Percentiles rank a stretch among this genome's conserved stretches.
Evolutionary conservation across 495 filamentous ascomycete species (phyloP).

Genomic region (Jackrogersella minutella): DNA sequence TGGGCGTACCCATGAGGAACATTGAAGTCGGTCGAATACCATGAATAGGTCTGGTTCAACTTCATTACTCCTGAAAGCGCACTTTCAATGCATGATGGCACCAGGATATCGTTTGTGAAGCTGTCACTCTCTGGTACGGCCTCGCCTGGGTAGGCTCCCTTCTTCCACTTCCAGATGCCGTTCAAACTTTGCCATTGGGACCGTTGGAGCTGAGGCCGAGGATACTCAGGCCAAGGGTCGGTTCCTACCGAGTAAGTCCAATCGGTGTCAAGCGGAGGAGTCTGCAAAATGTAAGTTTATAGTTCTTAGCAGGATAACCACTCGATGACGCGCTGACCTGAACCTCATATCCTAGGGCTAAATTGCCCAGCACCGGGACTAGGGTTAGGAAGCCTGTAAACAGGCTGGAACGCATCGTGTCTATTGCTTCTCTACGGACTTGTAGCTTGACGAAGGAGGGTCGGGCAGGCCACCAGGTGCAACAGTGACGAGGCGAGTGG

Average conservation of each 20-base stretch:
- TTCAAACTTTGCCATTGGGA: conserved; percentile 69
- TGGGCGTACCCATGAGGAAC: conserved; percentile 58
- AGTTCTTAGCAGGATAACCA: not conserved
- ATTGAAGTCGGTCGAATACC: conserved; percentile 66
- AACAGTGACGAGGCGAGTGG: conserved; percentile 1
- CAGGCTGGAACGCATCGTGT: conserved; percentile 24
- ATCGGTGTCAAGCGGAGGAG: conserved; percentile 62
- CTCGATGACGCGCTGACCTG: conserved; percentile 29
- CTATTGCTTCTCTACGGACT: conserved; percentile 19
- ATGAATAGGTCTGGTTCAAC: conserved; percentile 59
- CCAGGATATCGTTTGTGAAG: conserved; percentile 59
- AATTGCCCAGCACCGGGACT: conserved; percentile 20
- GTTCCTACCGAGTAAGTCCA: conserved; percentile 71
- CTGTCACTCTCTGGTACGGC: conserved; percentile 32
- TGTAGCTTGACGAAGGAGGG: conserved; percentile 3
- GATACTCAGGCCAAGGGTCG: conserved; percentile 73
- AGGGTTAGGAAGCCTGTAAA: conserved; percentile 27
- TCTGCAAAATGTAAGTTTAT: conserved; percentile 24
- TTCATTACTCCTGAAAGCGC: conserved; percentile 61
- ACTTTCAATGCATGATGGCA: conserved; percentile 71
- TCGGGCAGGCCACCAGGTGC: conserved; percentile 11
- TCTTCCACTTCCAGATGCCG: conserved; percentile 71
- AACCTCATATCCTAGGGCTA: conserved; percentile 45
- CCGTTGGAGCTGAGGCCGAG: conserved; percentile 66
- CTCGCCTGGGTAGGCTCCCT: conserved; percentile 51